Evolutionary conservation across 495 filamentous ascomycete genomes (phyloP).

Genomic region (Hyaloscypha finlandica): DNA sequence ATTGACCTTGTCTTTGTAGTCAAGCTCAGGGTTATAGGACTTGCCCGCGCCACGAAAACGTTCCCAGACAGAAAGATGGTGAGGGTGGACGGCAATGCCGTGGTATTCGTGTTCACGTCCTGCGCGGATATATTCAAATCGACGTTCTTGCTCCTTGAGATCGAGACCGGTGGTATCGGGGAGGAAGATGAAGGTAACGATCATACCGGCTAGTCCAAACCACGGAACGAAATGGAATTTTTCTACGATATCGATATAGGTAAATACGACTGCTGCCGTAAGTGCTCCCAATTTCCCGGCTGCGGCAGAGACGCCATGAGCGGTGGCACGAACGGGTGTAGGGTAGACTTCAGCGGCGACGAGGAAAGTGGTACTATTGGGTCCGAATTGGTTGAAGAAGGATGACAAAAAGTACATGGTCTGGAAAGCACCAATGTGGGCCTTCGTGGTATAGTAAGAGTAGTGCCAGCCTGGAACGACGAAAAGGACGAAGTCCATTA

Average conservation of each 20-base stretch:
- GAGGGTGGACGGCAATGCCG: no score
- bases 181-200: conserved; percentile 78
- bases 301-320: conserved; percentile 86
- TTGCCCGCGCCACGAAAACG: no score
- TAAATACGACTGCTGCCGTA: conserved; percentile 79
- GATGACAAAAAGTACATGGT: conserved; percentile 77
- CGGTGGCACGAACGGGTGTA: conserved; percentile 84
- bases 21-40: no score
- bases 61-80: no score
- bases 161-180: conserved; percentile 93
- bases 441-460: conserved; percentile 68
- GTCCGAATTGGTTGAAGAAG: conserved; percentile 97
- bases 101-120: no score
- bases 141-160: conserved; percentile 90
- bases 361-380: conserved; percentile 89
- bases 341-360: conserved; percentile 91
- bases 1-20: no score
- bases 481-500: conserved; percentile 86
- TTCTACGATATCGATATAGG: conserved; percentile 75
- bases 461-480: conserved; percentile 81
- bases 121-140: conserved; percentile 74
- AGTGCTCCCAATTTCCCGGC: conserved; percentile 83
- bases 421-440: conserved; percentile 77
- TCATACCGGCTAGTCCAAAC: conserved; percentile 83
- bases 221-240: conserved; percentile 69